Evolutionary conservation across 768 basidiomycete genomes (phyloP), one percentile per base, ranked within the genome.

Genomic region (Clathrus columnatus): DNA sequence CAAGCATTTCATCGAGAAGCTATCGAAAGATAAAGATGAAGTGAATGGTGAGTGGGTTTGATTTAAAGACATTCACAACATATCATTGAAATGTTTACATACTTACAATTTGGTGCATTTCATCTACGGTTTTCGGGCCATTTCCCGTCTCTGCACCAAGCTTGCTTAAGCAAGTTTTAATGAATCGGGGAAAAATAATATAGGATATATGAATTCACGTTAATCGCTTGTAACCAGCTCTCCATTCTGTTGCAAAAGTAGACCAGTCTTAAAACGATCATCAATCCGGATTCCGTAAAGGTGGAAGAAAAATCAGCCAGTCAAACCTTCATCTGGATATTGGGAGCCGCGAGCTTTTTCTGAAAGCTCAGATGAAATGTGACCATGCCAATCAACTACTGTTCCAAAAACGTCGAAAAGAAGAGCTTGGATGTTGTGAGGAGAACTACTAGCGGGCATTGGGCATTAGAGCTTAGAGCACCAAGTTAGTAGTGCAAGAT

Each of bases 1-100:
- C 65, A 16, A 86, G 73, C 70, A 86, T 76, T 16, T 61, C 56
- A 20, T 86, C 79, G 27, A 85, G 73, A 36, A 83, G 74, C 83
- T 86, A 57, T 4, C 18, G 14, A 20, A 36, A 20, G 11, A 24
- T 48, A 47, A 23, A 18, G 26, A 21, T 46, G 42, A n/a, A 7
- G 26, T 29, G 28, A 23, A 4, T 14, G 45, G 30, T 6, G 41
- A 44, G 4, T 18, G 46, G 41, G 43, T 28, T 17, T 27, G 5
- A 54, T 11, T 55, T 26, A 18, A 26, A 7, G 29, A 2, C 6
- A 26, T 17, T 45, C 26, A 5, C 24, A 45, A 24, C 23, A 20
- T 32, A 16, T 43, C 30, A 28, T 6, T 3, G 24, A 16, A 1
- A 10, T 30, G 18, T 24, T 36, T 32, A 4, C 6, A 18, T 2